Evolutionary conservation across 768 basidiomycete species (phyloP).

Genomic region (Suillus hirtellus): DNA sequence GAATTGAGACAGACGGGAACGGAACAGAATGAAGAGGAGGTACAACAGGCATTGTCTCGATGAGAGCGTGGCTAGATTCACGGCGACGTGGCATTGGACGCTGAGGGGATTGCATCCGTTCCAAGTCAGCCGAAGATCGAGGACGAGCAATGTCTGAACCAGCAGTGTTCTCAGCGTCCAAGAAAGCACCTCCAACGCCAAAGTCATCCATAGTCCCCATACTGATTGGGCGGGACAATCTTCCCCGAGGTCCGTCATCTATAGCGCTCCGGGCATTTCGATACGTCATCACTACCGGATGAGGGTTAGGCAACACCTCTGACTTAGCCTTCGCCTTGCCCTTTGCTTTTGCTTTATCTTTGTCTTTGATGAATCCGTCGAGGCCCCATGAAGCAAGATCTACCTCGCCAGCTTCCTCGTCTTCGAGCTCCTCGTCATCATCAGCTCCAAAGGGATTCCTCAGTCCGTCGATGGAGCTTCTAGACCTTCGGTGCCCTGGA

Average conservation of each 20-base stretch:
- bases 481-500: slow-evolving; percentile 49
- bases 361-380: slow-evolving; percentile 75
- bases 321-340: slow-evolving; percentile 43
- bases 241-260: slow-evolving; percentile 39
- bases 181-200: slow-evolving; percentile 46
- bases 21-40: slow-evolving; percentile 55
- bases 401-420: slow-evolving; percentile 62
- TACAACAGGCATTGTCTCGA: slow-evolving; percentile 42
- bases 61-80: slow-evolving; percentile 49
- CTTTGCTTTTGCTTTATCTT: slow-evolving; percentile 43
- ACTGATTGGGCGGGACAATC: slow-evolving; percentile 63
- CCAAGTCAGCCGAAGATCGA: slow-evolving; percentile 61
- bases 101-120: slow-evolving; percentile 42
- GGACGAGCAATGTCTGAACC: slow-evolving; percentile 41
- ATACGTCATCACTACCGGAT: slow-evolving; percentile 38
- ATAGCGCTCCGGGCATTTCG: slow-evolving; percentile 46
- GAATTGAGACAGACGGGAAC: slow-evolving; percentile 59
- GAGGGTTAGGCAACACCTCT: slow-evolving; percentile 45
- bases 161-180: slow-evolving; percentile 38
- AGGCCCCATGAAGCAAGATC: slow-evolving; percentile 86
- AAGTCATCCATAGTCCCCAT: slow-evolving; percentile 61
- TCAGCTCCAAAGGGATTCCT: slow-evolving; percentile 77
- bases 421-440: slow-evolving; percentile 49
- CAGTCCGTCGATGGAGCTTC: slow-evolving; percentile 60
- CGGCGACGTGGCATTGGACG: slow-evolving; percentile 48